Evolutionary conservation across 176 grass and related monocot species (phyloP).

Genomic region (Rhynchospora pubera): DNA sequence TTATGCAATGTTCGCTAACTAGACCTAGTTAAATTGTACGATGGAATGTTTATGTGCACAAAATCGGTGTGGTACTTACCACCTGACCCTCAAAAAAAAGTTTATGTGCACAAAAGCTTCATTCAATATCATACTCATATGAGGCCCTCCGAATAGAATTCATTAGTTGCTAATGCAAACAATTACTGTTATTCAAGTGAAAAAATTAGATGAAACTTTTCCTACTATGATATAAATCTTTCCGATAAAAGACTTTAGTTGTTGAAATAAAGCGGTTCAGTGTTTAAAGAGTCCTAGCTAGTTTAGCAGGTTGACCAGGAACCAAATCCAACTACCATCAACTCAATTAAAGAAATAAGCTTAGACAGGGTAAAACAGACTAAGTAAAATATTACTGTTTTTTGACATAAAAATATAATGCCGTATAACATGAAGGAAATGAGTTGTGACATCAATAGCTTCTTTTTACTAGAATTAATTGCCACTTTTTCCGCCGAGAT

Average conservation of each 20-base stretch:
- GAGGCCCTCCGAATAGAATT: not conserved
- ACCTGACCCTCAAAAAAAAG: too few species aligned
- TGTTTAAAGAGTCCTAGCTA: not conserved
- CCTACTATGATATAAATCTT: not conserved
- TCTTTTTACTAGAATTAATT: not conserved
- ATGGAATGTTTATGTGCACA: not conserved
- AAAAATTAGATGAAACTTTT: constrained; percentile 3
- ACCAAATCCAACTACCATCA: constrained; percentile 16
- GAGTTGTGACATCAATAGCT: not conserved
- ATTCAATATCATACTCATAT: not conserved
- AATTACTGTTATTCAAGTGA: not conserved
- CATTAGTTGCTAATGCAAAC: not conserved
- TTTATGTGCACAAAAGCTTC: not conserved
- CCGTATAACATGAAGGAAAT: not conserved
- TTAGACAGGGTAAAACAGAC: not conserved
- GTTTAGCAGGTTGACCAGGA: constrained; percentile 1
- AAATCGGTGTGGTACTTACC: too few species aligned
- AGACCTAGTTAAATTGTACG: not conserved
- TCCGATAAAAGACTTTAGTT: constrained; percentile 11
- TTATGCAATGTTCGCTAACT: not conserved
- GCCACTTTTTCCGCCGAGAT: not conserved
- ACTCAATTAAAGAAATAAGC: constrained; percentile 1
- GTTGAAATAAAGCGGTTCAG: constrained; percentile 3
- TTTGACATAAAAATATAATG: too few species aligned
- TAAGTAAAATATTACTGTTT: not conserved